Conservation (phyloP, 495 filamentous ascomycete species). For the Trypethelium eluteriae region DNA sequence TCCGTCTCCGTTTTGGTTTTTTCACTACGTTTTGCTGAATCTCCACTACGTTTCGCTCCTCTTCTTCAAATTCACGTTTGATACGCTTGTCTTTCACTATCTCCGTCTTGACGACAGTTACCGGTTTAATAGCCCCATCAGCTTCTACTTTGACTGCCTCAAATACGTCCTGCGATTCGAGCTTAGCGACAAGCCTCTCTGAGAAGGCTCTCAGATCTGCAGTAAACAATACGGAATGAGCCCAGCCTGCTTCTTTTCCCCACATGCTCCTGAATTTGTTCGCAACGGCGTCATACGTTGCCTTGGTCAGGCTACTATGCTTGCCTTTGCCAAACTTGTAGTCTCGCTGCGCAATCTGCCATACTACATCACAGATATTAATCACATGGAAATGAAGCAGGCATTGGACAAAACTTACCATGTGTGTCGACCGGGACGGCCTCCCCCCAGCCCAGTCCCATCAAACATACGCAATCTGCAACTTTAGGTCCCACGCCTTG, state of each 20-base stretch:
- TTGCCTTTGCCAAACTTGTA: constrained; percentile 85
- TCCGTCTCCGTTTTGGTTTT: constrained; percentile 1
- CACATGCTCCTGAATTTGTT: constrained; percentile 85
- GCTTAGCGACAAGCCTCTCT: constrained; percentile 49
- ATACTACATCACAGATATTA: constrained; percentile 48
- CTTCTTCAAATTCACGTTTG: constrained; percentile 22
- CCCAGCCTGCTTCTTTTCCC: constrained; percentile 95
- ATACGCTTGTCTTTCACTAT: constrained; percentile 23
- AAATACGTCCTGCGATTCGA: constrained; percentile 41
- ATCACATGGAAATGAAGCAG: background rate
- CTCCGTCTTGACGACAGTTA: constrained; percentile 15
- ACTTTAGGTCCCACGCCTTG: constrained; percentile 94
- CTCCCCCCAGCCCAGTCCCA: constrained; percentile 96
- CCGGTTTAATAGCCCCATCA: constrained; percentile 22
- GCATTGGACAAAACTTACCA: constrained; percentile 40
- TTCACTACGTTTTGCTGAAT: constrained; percentile 15
- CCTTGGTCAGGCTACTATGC: constrained; percentile 77
- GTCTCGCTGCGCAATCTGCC: constrained; percentile 94
- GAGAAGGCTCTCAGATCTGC: constrained; percentile 85
- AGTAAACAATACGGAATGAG: constrained; percentile 92
- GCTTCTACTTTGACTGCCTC: constrained; percentile 29
- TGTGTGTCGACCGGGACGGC: constrained; percentile 95
- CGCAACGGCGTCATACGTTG: constrained; percentile 81
- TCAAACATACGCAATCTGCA: constrained; percentile 89
- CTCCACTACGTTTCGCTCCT: constrained; percentile 22